Evolutionary conservation across 164 flowering plant genomes (phyloP).

Genomic region (Dillenia turbinata): DNA sequence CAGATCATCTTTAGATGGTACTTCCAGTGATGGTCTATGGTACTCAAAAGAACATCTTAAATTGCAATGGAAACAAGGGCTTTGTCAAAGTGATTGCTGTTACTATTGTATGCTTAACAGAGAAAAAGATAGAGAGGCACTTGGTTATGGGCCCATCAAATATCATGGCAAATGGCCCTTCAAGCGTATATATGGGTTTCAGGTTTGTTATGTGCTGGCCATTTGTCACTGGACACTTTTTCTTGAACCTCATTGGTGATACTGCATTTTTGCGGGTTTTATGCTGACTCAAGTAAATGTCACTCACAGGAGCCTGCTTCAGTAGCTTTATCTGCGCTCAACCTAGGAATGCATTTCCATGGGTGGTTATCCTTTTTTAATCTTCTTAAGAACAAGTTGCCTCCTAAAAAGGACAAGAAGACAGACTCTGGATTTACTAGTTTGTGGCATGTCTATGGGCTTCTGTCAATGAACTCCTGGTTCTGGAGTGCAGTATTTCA

Average conservation of each 20-base stretch:
- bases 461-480: constrained; percentile 83
- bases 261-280: neutral
- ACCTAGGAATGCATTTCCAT: constrained; percentile 82
- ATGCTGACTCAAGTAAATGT: neutral
- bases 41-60: constrained; percentile 86
- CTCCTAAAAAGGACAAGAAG: constrained; percentile 50
- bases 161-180: constrained; percentile 97
- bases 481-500: constrained; percentile 92
- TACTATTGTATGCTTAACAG: constrained; percentile 81
- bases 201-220: constrained; percentile 41
- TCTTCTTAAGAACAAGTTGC: constrained; percentile 75
- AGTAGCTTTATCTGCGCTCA: constrained; percentile 74
- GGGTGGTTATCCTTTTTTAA: constrained; percentile 90
- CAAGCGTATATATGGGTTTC: constrained; percentile 66
- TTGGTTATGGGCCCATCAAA: constrained; percentile 63
- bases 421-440: constrained; percentile 76
- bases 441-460: constrained; percentile 74
- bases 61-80: constrained; percentile 81
- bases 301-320: constrained; percentile 74
- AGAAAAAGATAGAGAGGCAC: constrained; percentile 55
- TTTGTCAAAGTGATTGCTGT: constrained; percentile 76
- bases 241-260: neutral
- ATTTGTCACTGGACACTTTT: neutral
- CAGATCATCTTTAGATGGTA: constrained; percentile 62
- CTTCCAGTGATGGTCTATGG: constrained; percentile 62